Conservation (phyloP, 2,329 filamentous ascomycete genomes). For the Pseudogymnoascus sp. region DNA sequence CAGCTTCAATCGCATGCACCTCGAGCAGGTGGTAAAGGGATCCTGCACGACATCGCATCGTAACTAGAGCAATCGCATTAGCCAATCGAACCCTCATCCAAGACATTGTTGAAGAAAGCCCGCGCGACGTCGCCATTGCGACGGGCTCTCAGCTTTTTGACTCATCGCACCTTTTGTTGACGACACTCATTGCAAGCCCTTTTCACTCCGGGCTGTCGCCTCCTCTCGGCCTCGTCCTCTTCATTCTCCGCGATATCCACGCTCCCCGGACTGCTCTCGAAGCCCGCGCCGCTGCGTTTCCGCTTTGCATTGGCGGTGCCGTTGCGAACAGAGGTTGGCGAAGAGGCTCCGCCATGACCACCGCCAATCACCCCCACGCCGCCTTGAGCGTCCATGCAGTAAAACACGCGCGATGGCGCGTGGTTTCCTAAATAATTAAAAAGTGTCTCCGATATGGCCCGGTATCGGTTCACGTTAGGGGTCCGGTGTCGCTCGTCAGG, state of each 20-base stretch:
- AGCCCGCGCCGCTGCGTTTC: conserved; percentile 45
- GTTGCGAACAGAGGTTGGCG: not conserved
- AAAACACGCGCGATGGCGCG: not conserved
- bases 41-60: conserved; percentile 79
- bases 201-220: conserved; percentile 62
- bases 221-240: conserved; percentile 46
- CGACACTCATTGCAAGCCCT: conserved; percentile 77
- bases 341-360: conserved; percentile 1
- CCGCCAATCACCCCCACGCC: conserved; percentile 25
- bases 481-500: not conserved
- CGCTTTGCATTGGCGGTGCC: conserved; percentile 36
- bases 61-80: conserved; percentile 39
- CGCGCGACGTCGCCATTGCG: not conserved
- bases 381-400: conserved; percentile 8
- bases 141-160: conserved; percentile 2
- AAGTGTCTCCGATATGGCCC: not conserved
- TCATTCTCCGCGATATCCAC: conserved; percentile 47
- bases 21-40: conserved; percentile 66
- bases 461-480: not conserved
- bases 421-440: not conserved
- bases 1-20: conserved; percentile 71
- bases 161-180: conserved; percentile 66
- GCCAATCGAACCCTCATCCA: not conserved
- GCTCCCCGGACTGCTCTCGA: conserved; percentile 55
- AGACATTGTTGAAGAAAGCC: not conserved